Evolutionary conservation across 192 early-diverging fungal genomes (phyloP).

Genomic region (Fimicolochytrium jonesii): DNA sequence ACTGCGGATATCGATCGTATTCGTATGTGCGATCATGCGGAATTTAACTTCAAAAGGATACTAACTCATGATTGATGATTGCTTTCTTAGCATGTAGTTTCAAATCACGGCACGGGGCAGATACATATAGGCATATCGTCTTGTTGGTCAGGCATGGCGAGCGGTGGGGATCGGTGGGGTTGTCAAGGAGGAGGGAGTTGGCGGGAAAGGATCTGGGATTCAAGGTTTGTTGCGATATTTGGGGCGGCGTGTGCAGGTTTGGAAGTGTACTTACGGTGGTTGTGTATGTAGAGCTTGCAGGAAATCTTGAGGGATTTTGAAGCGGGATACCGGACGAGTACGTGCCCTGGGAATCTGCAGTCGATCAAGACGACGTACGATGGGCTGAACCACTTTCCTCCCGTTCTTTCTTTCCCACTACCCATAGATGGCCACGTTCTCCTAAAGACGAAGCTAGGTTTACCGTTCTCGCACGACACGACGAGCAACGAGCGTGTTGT

Average conservation of each 20-base stretch:
- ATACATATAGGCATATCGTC: constrained; percentile 43
- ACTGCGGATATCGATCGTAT: constrained; percentile 35
- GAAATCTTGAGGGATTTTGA: constrained; percentile 34
- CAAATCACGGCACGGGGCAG: constrained; percentile 7
- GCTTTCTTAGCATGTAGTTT: constrained; percentile 29
- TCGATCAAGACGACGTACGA: no score
- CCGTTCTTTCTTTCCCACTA: background rate
- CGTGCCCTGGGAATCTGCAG: no score
- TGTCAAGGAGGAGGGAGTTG: constrained; percentile 37
- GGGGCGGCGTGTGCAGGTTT: no score
- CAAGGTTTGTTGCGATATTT: no score
- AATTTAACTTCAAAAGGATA: background rate
- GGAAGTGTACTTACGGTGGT: no score
- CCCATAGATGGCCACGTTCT: constrained; percentile 28
- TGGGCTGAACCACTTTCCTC: background rate
- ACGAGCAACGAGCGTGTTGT: constrained; percentile 23
- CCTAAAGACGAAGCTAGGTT: constrained; percentile 37
- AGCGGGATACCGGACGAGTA: constrained; percentile 30
- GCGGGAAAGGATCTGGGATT: constrained; percentile 36
- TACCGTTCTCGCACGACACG: constrained; percentile 29
- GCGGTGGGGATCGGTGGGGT: constrained; percentile 40
- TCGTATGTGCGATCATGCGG: constrained; percentile 4
- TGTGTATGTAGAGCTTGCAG: constrained; percentile 19
- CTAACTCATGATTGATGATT: background rate
- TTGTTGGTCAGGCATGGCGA: constrained; percentile 28